Base-by-base conservation (phyloP, 345 rosid species). In the Dipteronia dyeriana region DNA sequence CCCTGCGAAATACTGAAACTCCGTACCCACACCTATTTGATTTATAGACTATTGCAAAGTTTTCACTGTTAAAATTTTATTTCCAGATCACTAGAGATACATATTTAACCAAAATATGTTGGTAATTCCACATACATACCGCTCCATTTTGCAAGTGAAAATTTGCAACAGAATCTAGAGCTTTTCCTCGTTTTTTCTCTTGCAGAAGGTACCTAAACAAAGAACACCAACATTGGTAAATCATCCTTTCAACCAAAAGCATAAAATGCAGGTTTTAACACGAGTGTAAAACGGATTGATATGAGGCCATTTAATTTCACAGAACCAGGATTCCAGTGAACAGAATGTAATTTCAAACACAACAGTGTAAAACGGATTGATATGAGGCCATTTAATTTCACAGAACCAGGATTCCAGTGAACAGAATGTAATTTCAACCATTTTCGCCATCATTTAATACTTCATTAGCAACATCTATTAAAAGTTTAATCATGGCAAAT, bases 111-210 rank as follows among this genome's bases (percentile, higher is more conserved):
- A 12, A 45, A 45, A 45, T 9, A 43, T 45, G 49, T 1, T 45
- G 0, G 49, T 61, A 11, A 51, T 20, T 66, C 1, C 16, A 75
- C 8, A 9, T 69, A 73, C 90, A 76, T 89, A 94, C 98, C 80
- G 97, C 97, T 80, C 99, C 98, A 85, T 94, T 96, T 87, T 94
- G 97, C 90, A 94, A 84, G 87, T 92, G 99, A 85, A 96, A 96
- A 82, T 96, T 96, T 73, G 97, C 92, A 79, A 94, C 99, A 47
- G 98, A 92, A 75, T 96, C 98, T 74, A 96, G 87, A 66, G 98
- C 97, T 83, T 92, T 96, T 54, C 97, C 99, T 86, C 98, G 88
- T 84, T 94, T 92, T 80, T 96, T 92, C 95, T 94, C 98, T 82
- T 86, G 90, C 76, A 96, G 78, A 79, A 94, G 95, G 74, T 94